Percentiles rank a stretch among this genome's conserved stretches.
Conservation (phyloP, 2,329 filamentous ascomycete species). For the Aureobasidium namibiae region DNA sequence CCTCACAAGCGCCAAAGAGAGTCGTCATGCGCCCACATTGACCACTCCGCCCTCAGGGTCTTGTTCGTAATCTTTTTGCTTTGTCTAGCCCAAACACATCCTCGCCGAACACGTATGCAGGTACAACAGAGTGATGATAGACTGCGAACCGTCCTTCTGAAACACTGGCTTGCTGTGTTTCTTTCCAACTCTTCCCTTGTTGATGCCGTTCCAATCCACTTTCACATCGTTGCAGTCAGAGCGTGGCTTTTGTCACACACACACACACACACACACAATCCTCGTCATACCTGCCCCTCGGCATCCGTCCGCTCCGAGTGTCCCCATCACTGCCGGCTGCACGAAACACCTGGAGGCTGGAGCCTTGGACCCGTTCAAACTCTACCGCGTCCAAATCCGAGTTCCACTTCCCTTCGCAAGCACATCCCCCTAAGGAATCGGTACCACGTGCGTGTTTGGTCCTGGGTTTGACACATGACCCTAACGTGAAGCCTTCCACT, state of each 20-base stretch:
- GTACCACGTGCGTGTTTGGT: background rate
- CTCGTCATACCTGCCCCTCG: background rate
- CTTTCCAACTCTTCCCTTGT: background rate
- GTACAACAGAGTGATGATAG: background rate
- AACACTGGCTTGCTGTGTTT: background rate
- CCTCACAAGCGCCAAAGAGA: background rate
- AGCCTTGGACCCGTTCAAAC: background rate
- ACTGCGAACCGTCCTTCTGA: background rate
- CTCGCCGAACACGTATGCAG: constrained; percentile 5
- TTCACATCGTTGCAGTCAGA: background rate
- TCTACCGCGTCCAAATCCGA: background rate
- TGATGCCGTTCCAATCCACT: background rate
- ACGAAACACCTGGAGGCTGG: constrained; percentile 7
- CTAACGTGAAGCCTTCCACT: background rate
- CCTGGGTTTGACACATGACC: background rate
- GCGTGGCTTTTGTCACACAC: background rate
- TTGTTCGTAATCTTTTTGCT: background rate
- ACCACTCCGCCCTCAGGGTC: constrained; percentile 1
- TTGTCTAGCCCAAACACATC: background rate
- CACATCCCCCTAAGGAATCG: background rate
- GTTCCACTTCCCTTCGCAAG: background rate
- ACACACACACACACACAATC: no score
- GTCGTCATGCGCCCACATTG: constrained; percentile 3
- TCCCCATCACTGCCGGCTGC: background rate
- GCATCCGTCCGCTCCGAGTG: background rate